Conservation (phyloP, 2,329 filamentous ascomycete genomes). For the Teratosphaeria nubilosa region DNA sequence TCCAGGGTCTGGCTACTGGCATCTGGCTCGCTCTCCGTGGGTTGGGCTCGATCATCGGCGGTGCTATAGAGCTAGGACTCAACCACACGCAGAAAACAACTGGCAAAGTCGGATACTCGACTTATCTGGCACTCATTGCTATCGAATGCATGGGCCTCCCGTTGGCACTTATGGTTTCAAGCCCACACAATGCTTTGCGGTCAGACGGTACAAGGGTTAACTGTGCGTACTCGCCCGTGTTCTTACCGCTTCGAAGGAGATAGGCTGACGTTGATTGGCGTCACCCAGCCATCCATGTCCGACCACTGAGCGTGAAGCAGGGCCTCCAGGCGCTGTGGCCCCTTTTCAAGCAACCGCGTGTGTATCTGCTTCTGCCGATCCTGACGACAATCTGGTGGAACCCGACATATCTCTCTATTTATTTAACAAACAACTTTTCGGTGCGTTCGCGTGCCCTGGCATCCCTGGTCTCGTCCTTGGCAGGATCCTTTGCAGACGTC, state of each 20-base stretch:
- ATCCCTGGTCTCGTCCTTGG: not conserved
- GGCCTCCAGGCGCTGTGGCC: not conserved
- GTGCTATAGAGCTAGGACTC: constrained; percentile 59
- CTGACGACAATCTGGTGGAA: not conserved
- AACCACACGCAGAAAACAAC: constrained; percentile 48
- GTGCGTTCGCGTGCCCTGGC: not conserved
- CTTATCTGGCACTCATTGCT: constrained; percentile 61
- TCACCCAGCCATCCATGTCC: constrained; percentile 48
- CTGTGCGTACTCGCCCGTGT: constrained; percentile 39
- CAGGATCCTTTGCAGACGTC: not conserved
- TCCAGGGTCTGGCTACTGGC: constrained; percentile 51
- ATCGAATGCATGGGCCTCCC: constrained; percentile 37
- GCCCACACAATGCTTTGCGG: constrained; percentile 53
- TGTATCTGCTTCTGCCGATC: not conserved
- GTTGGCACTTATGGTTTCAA: constrained; percentile 53
- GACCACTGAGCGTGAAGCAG: constrained; percentile 19
- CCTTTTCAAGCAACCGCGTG: not conserved
- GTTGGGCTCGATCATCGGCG: constrained; percentile 58
- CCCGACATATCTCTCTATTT: not conserved
- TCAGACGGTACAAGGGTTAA: constrained; percentile 46
- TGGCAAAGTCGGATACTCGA: constrained; percentile 58
- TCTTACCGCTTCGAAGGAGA: constrained; percentile 46
- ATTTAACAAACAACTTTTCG: not conserved
- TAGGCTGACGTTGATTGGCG: constrained; percentile 38
- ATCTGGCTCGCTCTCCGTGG: constrained; percentile 57